These are phyloP conservation scores for Fusarium sp. DNA, from an alignment of 2,329 filamentous ascomycete genomes.

Conservation along the genomic window DNA sequence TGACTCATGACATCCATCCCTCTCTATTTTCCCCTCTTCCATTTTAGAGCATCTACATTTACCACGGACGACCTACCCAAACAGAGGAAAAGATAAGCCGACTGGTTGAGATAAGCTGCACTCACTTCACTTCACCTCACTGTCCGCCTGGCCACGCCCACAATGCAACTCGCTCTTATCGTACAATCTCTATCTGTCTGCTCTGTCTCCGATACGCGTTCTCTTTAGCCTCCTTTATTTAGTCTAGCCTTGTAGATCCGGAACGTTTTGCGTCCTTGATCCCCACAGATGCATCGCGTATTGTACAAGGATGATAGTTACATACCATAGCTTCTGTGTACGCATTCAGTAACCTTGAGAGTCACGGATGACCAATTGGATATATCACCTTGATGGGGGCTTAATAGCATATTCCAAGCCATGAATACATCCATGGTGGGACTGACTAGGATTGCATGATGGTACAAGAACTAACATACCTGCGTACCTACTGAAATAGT, in stretches of 20 bases:
- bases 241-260: slow-evolving; percentile 35
- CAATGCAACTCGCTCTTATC: slow-evolving; percentile 16
- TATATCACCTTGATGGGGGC: slow-evolving; percentile 14
- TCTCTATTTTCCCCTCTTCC: slow-evolving; percentile 12
- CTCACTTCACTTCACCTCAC: background rate
- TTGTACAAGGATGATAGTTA: slow-evolving; percentile 4
- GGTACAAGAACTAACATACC: background rate
- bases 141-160: slow-evolving; percentile 12
- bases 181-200: background rate
- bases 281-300: slow-evolving; percentile 19
- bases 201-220: slow-evolving; percentile 14
- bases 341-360: slow-evolving; percentile 22
- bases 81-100: slow-evolving; percentile 21
- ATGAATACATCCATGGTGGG: background rate
- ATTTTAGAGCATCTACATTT: slow-evolving; percentile 8
- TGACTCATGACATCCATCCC: slow-evolving; percentile 31
- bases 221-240: slow-evolving; percentile 18
- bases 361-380: background rate
- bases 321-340: slow-evolving; percentile 1
- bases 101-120: slow-evolving; percentile 20
- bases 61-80: background rate
- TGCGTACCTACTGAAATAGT: background rate
- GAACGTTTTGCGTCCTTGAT: slow-evolving; percentile 15
- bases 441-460: background rate
- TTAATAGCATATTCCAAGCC: background rate